phyloP scores from a whole-genome alignment of 2,329 filamentous ascomycete species.

The Thermochaetoides dissita region DNA sequence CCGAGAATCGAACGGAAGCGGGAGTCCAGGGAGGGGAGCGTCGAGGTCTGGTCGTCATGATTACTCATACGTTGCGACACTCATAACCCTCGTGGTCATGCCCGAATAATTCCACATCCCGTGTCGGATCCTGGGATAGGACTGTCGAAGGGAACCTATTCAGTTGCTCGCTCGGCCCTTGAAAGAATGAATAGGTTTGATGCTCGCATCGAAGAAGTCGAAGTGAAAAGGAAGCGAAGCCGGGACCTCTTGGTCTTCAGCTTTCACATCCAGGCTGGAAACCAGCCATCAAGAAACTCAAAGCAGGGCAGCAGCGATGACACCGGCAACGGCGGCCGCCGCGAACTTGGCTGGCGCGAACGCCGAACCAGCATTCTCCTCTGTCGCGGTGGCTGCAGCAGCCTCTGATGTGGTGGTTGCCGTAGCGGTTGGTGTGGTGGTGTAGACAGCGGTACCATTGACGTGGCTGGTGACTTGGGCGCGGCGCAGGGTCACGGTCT shows the following conservation, averaged over 20 bases:
- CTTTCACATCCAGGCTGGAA: not conserved
- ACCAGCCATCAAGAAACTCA: slow-evolving; percentile 21
- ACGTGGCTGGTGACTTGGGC: slow-evolving; percentile 11
- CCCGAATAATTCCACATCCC: too few species aligned
- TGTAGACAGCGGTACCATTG: not conserved
- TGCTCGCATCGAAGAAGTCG: slow-evolving; percentile 20
- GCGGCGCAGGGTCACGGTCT: slow-evolving; percentile 27
- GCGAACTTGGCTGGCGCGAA: slow-evolving; percentile 31
- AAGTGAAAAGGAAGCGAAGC: slow-evolving; percentile 1
- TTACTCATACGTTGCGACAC: too few species aligned
- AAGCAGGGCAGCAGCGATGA: slow-evolving; percentile 36
- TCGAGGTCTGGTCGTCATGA: too few species aligned
- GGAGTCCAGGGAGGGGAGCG: too few species aligned
- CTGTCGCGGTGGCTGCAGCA: slow-evolving; percentile 12
- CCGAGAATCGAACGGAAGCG: not conserved
- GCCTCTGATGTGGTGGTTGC: slow-evolving; percentile 18
- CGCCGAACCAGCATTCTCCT: slow-evolving; percentile 27
- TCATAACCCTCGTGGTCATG: too few species aligned
- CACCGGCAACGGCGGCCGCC: slow-evolving; percentile 35
- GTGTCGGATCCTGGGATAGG: too few species aligned
- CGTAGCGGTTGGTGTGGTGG: slow-evolving; percentile 14
- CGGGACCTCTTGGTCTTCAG: slow-evolving; percentile 1
- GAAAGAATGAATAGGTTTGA: slow-evolving; percentile 18
- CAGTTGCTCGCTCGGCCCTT: slow-evolving; percentile 6
- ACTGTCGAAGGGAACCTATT: slow-evolving; percentile 4